Conservation (phyloP, 139 green algal genomes). For the Closterium sp. region DNA sequence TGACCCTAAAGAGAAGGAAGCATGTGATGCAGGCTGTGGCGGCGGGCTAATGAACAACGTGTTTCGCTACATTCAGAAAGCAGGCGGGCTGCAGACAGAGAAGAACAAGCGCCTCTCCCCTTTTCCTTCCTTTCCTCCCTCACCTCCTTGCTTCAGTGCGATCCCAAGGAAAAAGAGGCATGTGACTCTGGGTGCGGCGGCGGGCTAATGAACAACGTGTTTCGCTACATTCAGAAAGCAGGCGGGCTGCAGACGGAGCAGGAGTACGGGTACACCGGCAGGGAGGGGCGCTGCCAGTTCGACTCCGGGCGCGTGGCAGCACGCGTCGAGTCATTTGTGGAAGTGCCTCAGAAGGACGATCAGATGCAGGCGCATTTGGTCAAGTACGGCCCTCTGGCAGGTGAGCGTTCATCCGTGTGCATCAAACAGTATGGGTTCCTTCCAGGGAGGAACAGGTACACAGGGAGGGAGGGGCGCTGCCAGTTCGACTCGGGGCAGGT, state of each 20-base stretch:
- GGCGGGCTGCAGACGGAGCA: conserved; percentile 53
- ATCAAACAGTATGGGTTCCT: not conserved
- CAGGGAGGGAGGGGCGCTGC: conserved; percentile 15
- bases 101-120: conserved; percentile 10
- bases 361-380: conserved; percentile 43
- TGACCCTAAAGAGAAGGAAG: conserved; percentile 29
- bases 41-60: conserved; percentile 56
- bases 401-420: not conserved
- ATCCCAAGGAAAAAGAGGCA: conserved; percentile 22
- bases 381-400: conserved; percentile 51
- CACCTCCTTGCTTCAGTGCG: conserved; percentile 26
- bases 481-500: conserved; percentile 8
- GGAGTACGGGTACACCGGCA: conserved; percentile 39
- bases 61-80: conserved; percentile 52
- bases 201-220: conserved; percentile 56
- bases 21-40: conserved; percentile 40
- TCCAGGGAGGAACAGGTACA: not conserved
- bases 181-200: conserved; percentile 50
- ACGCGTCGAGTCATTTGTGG: not conserved
- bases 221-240: conserved; percentile 52
- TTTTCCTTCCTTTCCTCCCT: not conserved
- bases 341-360: not conserved
- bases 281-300: conserved; percentile 10
- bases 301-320: not conserved
- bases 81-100: conserved; percentile 53